Evolutionary conservation across 2,329 filamentous ascomycete genomes (phyloP), one percentile per base, ranked within the genome.

Genomic region (Nothophoma quercina): DNA sequence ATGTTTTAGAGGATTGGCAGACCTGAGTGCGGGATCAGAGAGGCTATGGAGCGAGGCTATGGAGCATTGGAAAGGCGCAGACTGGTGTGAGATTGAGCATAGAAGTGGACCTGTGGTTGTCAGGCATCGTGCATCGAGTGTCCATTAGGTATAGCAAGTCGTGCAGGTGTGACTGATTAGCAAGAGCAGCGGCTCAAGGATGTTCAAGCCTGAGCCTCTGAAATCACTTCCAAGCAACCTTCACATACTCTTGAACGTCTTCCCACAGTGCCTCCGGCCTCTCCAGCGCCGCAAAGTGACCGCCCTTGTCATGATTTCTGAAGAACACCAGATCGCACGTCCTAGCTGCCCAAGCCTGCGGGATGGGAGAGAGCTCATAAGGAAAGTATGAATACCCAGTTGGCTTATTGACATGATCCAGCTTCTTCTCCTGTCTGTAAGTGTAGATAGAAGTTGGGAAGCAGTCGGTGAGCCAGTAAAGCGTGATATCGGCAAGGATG

Each of bases 391-490:
- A 75, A 56, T 77, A 79, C 0, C 77, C 78, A 10, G 71, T 58
- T 10, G 78, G 77, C 61, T 79, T 79, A 13, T 70, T 56, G 1
- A 77, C 67, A 48, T 69, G 68, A 10, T 67, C 48, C 15, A 64
- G 53, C 7, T 59, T 33, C 9, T 54, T 51, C n/a, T 53, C 33
- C 28, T 75, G 63, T 21, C 80, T 75, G 51, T 85, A 84, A 1
- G 78, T 74, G 63, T 80, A 85, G 23, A 84, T 78, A 12, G 70
- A 77, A 8, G 75, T 75, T 0, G 80, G 75, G 33, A 78, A 77
- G 6, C 75, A 80, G 16, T 77, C 77, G 0, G 81, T 83, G 51
- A 85, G 72, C 83, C 83, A 86, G 62, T 84, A 86, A 4, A 85
- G 60, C 1, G 77, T 78, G 12, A 83, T 76, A 16, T 75, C 68